Evolutionary conservation across 805 yeast species (phyloP).

Genomic region (Yamadazyma scolyti): DNA sequence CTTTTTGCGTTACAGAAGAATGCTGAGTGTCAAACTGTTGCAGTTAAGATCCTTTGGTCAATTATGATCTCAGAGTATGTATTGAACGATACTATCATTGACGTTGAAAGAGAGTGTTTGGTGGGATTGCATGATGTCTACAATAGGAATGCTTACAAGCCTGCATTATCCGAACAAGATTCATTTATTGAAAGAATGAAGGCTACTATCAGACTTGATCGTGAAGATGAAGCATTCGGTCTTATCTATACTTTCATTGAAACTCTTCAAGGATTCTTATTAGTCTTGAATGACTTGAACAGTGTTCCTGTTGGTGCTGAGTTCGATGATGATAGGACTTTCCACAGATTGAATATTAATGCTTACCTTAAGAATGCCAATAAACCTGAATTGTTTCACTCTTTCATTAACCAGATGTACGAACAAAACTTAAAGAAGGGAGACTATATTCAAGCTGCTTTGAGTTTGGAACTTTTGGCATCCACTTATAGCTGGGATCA

Average conservation of each 20-base stretch:
- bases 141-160: constrained; percentile 54
- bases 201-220: constrained; percentile 49
- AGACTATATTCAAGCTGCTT: constrained; percentile 78
- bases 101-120: constrained; percentile 60
- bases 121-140: constrained; percentile 63
- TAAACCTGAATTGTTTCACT: constrained; percentile 74
- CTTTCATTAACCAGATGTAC: constrained; percentile 73
- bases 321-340: constrained; percentile 82
- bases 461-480: constrained; percentile 74
- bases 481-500: constrained; percentile 73
- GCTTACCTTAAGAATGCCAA: constrained; percentile 74
- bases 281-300: constrained; percentile 60
- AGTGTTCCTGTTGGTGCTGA: constrained; percentile 78
- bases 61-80: constrained; percentile 65
- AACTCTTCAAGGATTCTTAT: constrained; percentile 58
- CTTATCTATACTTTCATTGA: constrained; percentile 49
- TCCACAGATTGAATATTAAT: constrained; percentile 71
- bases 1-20: constrained; percentile 68
- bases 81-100: constrained; percentile 53
- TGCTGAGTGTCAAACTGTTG: constrained; percentile 53
- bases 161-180: constrained; percentile 51
- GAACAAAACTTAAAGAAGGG: constrained; percentile 56
- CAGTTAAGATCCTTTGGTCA: constrained; percentile 68
- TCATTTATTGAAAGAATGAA: constrained; percentile 50
- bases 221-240: constrained; percentile 59